Evolutionary conservation across 2,329 filamentous ascomycete species (phyloP).

Genomic region (Claviceps maximensis): DNA sequence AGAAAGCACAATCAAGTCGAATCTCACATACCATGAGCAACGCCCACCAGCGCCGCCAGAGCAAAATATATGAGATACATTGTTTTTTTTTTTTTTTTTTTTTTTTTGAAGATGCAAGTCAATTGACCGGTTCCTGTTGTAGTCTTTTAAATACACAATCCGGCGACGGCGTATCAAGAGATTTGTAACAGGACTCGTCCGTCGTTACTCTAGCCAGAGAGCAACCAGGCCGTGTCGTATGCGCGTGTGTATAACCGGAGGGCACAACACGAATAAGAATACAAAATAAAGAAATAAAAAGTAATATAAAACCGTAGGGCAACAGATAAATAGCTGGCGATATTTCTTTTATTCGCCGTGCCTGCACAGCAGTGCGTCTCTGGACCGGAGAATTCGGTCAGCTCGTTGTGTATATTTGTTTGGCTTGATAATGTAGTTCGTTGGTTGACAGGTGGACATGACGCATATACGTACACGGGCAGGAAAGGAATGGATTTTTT

Average conservation of each 20-base stretch:
- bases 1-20: background rate
- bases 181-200: background rate
- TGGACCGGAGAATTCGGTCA: too few species aligned
- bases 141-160: background rate
- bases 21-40: slow-evolving; percentile 29
- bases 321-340: too few species aligned
- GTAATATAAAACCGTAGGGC: too few species aligned
- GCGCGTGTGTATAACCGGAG: background rate
- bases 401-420: background rate
- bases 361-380: too few species aligned
- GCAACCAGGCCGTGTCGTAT: background rate
- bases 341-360: too few species aligned
- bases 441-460: too few species aligned
- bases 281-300: background rate
- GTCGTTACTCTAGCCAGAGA: background rate
- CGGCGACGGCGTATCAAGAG: background rate
- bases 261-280: background rate
- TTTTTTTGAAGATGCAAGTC: background rate
- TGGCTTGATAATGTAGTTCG: too few species aligned
- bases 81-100: too few species aligned
- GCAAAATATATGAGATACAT: slow-evolving; percentile 40
- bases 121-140: background rate
- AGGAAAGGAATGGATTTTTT: too few species aligned
- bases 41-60: slow-evolving; percentile 33
- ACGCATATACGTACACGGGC: background rate